Evolutionary conservation across 169 alveolate species (phyloP).

Genomic region (Plasmodium coatneyi): DNA sequence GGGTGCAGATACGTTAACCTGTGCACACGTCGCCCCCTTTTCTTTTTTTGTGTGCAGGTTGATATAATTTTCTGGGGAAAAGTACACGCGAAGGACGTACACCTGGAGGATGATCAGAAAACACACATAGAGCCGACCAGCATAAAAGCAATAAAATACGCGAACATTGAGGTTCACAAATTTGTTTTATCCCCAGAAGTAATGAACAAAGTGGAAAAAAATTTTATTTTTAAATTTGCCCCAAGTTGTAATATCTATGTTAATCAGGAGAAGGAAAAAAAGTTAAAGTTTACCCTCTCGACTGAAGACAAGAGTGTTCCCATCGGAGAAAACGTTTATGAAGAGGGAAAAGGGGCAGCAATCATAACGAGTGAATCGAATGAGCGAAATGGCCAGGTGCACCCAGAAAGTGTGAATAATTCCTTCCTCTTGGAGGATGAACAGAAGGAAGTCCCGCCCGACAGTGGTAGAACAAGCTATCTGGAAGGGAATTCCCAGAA

Average conservation of each 20-base stretch:
- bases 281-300: background rate
- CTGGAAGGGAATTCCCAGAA: background rate
- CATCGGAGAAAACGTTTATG: background rate
- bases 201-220: background rate
- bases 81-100: background rate
- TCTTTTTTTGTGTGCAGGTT: background rate
- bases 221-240: constrained; percentile 8
- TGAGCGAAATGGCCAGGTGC: background rate
- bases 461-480: background rate
- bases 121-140: background rate
- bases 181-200: constrained; percentile 25
- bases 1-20: background rate
- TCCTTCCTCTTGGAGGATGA: constrained; percentile 15
- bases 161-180: constrained; percentile 37
- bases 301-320: background rate
- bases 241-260: constrained; percentile 10
- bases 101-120: constrained; percentile 1
- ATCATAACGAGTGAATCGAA: background rate
- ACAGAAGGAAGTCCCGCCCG: background rate
- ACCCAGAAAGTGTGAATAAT: constrained; percentile 16
- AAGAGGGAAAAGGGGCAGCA: background rate
- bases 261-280: constrained; percentile 12
- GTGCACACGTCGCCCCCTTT: background rate
- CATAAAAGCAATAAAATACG: background rate
- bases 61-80: constrained; percentile 47